A percentile compares a stretch with the other conserved stretches of the same genome.
Evolutionary conservation across 1,284 basidiomycete species (phyloP).

Genomic region (Ceratorhiza oryzae-sativae): DNA sequence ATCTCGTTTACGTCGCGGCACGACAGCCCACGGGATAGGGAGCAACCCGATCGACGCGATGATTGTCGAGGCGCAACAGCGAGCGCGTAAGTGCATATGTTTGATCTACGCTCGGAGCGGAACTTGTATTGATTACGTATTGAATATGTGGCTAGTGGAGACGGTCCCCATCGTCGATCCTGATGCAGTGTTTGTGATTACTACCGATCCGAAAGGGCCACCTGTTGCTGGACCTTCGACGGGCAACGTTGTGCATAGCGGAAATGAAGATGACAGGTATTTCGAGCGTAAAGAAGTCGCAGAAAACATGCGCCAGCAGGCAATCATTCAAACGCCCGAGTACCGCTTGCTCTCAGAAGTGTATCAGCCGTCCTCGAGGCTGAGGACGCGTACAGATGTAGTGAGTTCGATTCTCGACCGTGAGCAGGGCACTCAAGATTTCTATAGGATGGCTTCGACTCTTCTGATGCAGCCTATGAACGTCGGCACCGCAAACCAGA

Average conservation of each 20-base stretch:
- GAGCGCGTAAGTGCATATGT: conserved; percentile 63
- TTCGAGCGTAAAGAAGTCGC: conserved; percentile 79
- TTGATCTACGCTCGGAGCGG: neutral
- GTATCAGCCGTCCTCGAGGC: conserved; percentile 68
- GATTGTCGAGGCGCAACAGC: conserved; percentile 81
- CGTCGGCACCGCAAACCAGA: conserved; percentile 87
- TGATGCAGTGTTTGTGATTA: conserved; percentile 68
- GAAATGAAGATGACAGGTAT: conserved; percentile 56
- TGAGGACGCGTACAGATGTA: conserved; percentile 63
- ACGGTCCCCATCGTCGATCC: conserved; percentile 72
- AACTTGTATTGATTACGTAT: conserved; percentile 4
- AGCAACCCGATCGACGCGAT: conserved; percentile 78
- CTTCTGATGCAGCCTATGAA: conserved; percentile 84
- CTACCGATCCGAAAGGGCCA: conserved; percentile 61
- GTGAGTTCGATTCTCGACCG: conserved; percentile 55
- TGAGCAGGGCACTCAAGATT: conserved; percentile 32
- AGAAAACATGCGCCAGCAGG: conserved; percentile 67
- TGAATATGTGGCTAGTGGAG: conserved; percentile 60
- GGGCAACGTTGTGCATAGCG: conserved; percentile 59
- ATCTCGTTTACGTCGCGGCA: conserved; percentile 74
- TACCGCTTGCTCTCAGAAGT: conserved; percentile 65
- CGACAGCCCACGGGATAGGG: conserved; percentile 66
- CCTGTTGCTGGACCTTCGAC: conserved; percentile 54
- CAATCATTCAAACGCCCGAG: conserved; percentile 74
- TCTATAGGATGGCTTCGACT: conserved; percentile 67